phyloP scores from a whole-genome alignment of 169 alveolate species.

The Plasmodium sp. region DNA sequence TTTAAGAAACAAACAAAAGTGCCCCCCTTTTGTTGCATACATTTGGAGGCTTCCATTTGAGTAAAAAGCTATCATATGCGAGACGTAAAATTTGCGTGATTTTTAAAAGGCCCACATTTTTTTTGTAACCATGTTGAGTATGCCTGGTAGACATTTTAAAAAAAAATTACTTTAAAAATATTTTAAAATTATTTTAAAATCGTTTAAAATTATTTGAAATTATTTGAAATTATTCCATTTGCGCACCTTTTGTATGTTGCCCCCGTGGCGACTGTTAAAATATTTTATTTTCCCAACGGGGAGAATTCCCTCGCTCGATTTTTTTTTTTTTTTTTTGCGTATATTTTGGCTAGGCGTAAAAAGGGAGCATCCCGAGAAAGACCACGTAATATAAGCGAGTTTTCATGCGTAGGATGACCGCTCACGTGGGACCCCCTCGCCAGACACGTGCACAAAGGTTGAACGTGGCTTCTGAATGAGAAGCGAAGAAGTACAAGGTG shows the following conservation, averaged over 20 bases:
- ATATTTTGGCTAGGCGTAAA: neutral
- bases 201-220: neutral
- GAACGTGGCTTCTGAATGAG: neutral
- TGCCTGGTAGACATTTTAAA: neutral
- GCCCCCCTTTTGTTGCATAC: neutral
- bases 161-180: neutral
- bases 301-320: neutral
- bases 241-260: neutral
- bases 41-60: neutral
- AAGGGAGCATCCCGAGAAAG: neutral
- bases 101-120: neutral
- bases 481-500: neutral
- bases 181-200: neutral
- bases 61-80: neutral
- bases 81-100: neutral
- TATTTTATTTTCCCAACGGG: neutral
- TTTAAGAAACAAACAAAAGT: neutral
- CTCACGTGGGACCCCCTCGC: neutral
- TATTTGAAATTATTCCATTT: neutral
- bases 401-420: neutral
- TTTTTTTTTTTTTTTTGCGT: neutral
- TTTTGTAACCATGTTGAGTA: neutral
- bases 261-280: neutral
- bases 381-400: neutral
- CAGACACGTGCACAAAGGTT: neutral